phyloP scores from a whole-genome alignment of 1,284 basidiomycete genomes.

The Boletellus deceptivus region DNA sequence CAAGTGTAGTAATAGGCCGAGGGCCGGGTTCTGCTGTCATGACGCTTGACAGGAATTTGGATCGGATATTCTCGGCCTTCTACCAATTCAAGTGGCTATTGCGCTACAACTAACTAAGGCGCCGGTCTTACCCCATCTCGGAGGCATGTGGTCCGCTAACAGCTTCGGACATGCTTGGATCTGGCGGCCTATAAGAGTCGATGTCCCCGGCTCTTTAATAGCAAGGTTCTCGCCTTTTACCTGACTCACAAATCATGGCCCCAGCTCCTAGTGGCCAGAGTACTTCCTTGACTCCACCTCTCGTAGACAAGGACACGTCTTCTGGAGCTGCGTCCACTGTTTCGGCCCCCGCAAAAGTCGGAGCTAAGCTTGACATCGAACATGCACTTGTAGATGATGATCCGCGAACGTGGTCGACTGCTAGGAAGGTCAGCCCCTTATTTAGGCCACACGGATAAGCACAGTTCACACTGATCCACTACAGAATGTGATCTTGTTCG shows the following conservation, averaged over 20 bases:
- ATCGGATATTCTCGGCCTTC: too few relatives aligned
- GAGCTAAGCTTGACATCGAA: constrained; percentile 52
- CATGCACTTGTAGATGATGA: constrained; percentile 71
- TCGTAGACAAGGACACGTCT: not conserved
- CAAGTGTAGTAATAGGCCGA: too few relatives aligned
- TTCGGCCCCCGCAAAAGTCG: not conserved
- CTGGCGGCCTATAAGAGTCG: not conserved
- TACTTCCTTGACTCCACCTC: not conserved
- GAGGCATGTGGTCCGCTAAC: too few relatives aligned
- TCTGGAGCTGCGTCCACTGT: not conserved
- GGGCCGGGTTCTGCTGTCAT: too few relatives aligned
- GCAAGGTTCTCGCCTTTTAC: not conserved
- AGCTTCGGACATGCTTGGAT: too few relatives aligned
- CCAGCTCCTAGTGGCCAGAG: constrained; percentile 1
- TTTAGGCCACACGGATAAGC: not conserved
- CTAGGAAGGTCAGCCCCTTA: constrained; percentile 55
- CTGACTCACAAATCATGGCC: constrained; percentile 10
- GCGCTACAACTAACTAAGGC: too few relatives aligned
- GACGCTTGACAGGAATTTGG: too few relatives aligned
- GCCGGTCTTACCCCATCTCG: too few relatives aligned
- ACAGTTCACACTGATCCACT: not conserved
- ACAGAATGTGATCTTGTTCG: constrained; percentile 53
- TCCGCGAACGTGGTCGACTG: constrained; percentile 69
- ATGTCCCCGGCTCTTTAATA: not conserved
- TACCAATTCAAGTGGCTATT: too few relatives aligned